A percentile compares a stretch with the other conserved stretches of the same genome.
Conservation (phyloP, 345 rosid species). For the Heritiera fomes region DNA sequence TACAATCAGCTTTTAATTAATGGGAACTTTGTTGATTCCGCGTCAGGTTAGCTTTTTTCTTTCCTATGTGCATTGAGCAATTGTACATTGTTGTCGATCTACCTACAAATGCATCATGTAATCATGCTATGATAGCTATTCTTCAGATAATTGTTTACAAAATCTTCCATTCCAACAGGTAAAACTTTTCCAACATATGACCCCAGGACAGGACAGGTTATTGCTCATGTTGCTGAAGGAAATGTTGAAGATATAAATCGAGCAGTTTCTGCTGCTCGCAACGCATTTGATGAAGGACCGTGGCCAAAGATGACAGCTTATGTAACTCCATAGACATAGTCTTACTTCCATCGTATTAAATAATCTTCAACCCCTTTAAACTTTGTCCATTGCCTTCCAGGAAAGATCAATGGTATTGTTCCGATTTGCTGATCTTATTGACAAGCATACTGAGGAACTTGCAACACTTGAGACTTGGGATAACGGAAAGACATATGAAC, state of each 20-base stretch:
- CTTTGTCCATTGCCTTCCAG: constrained; percentile 38
- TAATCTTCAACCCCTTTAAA: constrained; percentile 7
- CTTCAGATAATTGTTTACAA: neutral
- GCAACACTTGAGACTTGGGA: constrained; percentile 95
- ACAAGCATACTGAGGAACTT: constrained; percentile 79
- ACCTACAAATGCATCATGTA: neutral
- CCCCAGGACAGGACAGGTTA: constrained; percentile 89
- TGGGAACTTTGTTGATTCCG: constrained; percentile 81
- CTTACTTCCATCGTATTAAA: neutral
- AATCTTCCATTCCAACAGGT: constrained; percentile 31
- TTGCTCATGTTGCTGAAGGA: constrained; percentile 88
- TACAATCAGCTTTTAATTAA: constrained; percentile 67
- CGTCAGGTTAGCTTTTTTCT: constrained; percentile 56
- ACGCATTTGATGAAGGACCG: constrained; percentile 96
- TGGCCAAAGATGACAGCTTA: constrained; percentile 96
- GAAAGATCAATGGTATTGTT: constrained; percentile 70
- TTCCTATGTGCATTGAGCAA: neutral
- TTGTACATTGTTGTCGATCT: neutral
- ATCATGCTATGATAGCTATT: neutral
- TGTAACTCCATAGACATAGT: constrained; percentile 36
- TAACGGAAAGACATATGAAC: constrained; percentile 83
- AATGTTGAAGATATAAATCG: constrained; percentile 81
- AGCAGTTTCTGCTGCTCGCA: constrained; percentile 91
- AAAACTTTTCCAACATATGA: constrained; percentile 83
- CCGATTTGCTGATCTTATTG: constrained; percentile 83